These are phyloP conservation scores for Geotrichum restrictum DNA, from an alignment of 1,139 yeast genomes.

Conservation along the genomic window DNA sequence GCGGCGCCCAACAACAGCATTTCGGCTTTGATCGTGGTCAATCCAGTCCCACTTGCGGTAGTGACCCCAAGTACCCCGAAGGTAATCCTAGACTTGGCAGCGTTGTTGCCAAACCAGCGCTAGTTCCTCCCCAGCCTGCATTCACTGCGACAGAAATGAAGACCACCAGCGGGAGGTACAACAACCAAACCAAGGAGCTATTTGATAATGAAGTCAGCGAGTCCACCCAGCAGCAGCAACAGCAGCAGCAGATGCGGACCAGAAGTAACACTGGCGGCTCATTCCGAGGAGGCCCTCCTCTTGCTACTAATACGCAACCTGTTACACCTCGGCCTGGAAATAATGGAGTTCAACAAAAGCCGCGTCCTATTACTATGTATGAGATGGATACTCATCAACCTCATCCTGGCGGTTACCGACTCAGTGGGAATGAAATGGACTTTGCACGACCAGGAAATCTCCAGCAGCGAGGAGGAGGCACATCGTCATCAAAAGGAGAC, in stretches of 20 bases:
- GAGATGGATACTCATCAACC: neutral
- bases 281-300: neutral
- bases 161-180: conserved; percentile 12
- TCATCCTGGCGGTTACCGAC: neutral
- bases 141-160: conserved; percentile 36
- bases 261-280: neutral
- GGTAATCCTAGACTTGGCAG: neutral
- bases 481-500: neutral
- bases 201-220: no score
- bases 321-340: conserved; percentile 1
- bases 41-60: neutral
- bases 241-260: neutral
- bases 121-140: conserved; percentile 34
- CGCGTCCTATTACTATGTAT: conserved; percentile 5
- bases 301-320: neutral
- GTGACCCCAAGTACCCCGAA: neutral
- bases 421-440: neutral
- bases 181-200: conserved; percentile 32
- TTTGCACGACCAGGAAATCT: neutral
- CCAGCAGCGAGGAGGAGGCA: neutral
- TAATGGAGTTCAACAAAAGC: neutral
- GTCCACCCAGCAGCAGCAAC: no score
- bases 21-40: no score
- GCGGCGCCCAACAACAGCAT: no score
- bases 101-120: conserved; percentile 19